Base-by-base conservation (phyloP, 495 filamentous ascomycete species). In the Talaromyces thailandensis region DNA sequence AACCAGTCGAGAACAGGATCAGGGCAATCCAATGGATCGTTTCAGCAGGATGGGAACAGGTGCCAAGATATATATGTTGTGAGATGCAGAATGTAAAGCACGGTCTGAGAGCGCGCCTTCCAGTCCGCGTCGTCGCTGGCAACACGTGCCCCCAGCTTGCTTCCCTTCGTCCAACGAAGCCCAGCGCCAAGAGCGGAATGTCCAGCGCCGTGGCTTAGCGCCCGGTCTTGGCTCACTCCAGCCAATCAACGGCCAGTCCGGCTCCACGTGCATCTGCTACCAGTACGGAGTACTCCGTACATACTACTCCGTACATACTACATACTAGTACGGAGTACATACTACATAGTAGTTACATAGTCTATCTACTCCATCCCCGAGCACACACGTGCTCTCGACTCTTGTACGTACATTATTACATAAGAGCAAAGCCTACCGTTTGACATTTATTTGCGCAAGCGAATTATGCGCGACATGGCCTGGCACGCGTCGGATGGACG, bases 211-310 rank as follows among this genome's bases (percentile, higher is more conserved):
- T 56, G 53, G 25, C 53, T 56, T 56, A 56, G 53, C 29, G 57
- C 32, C 57, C 37, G 31, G 31, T 25, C 57, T 59, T 59, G 56
- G 31, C 57, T 23, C 8, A 4, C 31, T 6, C n/a, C 32, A 14
- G 31, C 57, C 16, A 43, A 43, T 59, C 31, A 59, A 35, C 18
- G 7, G 5, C 37, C 4, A 59, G 18, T 3, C 6, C 14, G 11
- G 21, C 31, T 43, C 57, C 57, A 59, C 57, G 57, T 59, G 57
- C 21, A 45, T 43, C n/a, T n/a, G n/a, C n/a, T n/a, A n/a, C n/a
- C n/a, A n/a, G n/a, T n/a, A n/a, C n/a, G n/a, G n/a, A n/a, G n/a
- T n/a, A n/a, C n/a, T n/a, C n/a, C n/a, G n/a, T n/a, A n/a, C n/a
- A n/a, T n/a, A n/a, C n/a, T n/a, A n/a, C n/a, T n/a, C n/a, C n/a